Conservation (phyloP, 768 basidiomycete species). For the Boletus tomentosulus region DNA sequence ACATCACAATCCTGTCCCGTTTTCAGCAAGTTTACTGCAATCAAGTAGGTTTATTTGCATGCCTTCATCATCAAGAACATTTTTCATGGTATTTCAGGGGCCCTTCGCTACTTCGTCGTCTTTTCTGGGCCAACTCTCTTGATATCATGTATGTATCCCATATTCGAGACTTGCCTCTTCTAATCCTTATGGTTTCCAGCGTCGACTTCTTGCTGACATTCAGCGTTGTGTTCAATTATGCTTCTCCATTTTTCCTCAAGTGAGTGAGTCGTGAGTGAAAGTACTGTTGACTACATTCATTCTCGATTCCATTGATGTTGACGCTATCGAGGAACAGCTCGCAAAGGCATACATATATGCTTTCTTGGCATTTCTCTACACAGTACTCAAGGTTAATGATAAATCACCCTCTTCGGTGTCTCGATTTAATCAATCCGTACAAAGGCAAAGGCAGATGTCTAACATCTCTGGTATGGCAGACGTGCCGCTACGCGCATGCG, state of each 20-base stretch:
- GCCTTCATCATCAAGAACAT: neutral
- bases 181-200: conserved; percentile 22
- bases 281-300: conserved; percentile 30
- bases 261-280: conserved; percentile 21
- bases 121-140: conserved; percentile 43
- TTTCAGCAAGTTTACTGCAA: conserved; percentile 43
- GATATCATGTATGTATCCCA: conserved; percentile 36
- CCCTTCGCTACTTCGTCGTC: conserved; percentile 36
- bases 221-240: conserved; percentile 73
- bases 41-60: conserved; percentile 10
- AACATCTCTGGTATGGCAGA: conserved; percentile 78
- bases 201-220: conserved; percentile 68
- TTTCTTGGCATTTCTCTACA: conserved; percentile 63
- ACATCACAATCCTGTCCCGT: conserved; percentile 63
- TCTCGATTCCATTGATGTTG: conserved; percentile 49
- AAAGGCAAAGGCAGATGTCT: conserved; percentile 61
- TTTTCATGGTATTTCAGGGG: conserved; percentile 13
- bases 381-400: conserved; percentile 27
- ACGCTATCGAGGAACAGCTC: conserved; percentile 46
- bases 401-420: neutral
- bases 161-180: neutral
- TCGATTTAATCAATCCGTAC: neutral
- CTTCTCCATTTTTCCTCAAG: conserved; percentile 84
- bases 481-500: conserved; percentile 72
- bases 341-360: conserved; percentile 75